These are phyloP conservation scores for Suhomyces terraborum DNA, from an alignment of 1,139 yeast species.

Conservation along the genomic window DNA sequence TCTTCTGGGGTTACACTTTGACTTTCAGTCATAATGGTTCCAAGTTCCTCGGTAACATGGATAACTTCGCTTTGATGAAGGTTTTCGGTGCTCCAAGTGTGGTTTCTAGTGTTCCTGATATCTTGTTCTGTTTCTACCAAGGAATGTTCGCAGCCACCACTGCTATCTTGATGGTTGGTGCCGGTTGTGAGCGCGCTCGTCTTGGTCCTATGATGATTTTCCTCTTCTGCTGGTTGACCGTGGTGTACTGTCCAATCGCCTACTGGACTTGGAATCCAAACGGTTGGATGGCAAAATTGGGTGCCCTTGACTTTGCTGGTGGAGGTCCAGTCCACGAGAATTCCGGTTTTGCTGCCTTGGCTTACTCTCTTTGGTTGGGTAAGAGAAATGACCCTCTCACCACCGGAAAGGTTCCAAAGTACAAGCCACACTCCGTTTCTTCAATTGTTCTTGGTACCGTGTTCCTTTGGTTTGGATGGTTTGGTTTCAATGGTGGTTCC, in stretches of 20 bases:
- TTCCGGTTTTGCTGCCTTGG: slow-evolving; percentile 93
- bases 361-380: slow-evolving; percentile 89
- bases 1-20: slow-evolving; percentile 94
- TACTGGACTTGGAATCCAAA: slow-evolving; percentile 95
- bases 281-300: slow-evolving; percentile 85
- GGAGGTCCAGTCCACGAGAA: slow-evolving; percentile 98
- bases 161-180: slow-evolving; percentile 92
- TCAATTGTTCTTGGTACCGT: slow-evolving; percentile 92
- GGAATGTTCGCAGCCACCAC: slow-evolving; percentile 96
- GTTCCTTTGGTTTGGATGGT: slow-evolving; percentile 98
- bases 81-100: slow-evolving; percentile 81
- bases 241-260: slow-evolving; percentile 92
- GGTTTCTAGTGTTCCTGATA: slow-evolving; percentile 75
- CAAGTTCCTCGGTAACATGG: slow-evolving; percentile 73
- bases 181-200: slow-evolving; percentile 97
- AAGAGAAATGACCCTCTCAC: slow-evolving; percentile 85
- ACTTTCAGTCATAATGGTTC: slow-evolving; percentile 73
- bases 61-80: slow-evolving; percentile 75
- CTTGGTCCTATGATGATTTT: slow-evolving; percentile 95
- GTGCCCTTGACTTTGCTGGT: slow-evolving; percentile 94
- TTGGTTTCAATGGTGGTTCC: slow-evolving; percentile 97
- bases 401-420: slow-evolving; percentile 70
- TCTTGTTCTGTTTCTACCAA: slow-evolving; percentile 85
- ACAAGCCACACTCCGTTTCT: slow-evolving; percentile 88
- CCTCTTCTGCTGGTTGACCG: slow-evolving; percentile 91